phyloP scores from a whole-genome alignment of 2,329 filamentous ascomycete species.

The Trichoderma guizhouense region DNA sequence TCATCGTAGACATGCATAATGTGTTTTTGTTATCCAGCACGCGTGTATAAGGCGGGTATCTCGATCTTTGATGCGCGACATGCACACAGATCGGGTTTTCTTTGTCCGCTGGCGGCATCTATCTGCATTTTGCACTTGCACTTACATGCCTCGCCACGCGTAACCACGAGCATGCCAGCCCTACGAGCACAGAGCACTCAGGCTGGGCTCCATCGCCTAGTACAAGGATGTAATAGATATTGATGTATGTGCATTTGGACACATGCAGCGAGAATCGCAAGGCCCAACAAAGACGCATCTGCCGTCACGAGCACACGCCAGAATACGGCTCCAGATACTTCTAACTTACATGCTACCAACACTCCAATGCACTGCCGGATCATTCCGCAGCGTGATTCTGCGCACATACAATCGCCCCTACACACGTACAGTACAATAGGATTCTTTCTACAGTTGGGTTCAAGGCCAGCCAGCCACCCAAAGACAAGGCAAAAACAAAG shows the following conservation, averaged over 20 bases:
- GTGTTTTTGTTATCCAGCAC: not conserved
- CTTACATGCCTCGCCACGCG: not conserved
- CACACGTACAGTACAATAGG: not conserved
- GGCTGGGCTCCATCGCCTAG: not conserved
- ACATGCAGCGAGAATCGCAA: not conserved
- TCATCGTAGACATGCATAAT: slow-evolving; percentile 11
- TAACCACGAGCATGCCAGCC: slow-evolving; percentile 7
- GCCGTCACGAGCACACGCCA: slow-evolving; percentile 3
- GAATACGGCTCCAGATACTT: not conserved
- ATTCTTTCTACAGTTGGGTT: not conserved
- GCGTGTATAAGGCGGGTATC: slow-evolving; percentile 1
- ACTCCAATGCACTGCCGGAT: not conserved
- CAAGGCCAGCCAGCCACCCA: not conserved
- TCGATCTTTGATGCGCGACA: not conserved
- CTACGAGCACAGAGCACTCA: not conserved
- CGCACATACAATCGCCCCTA: not conserved
- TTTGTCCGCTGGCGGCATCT: not conserved
- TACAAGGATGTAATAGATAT: not conserved
- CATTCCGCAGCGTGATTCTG: not conserved
- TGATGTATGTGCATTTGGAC: not conserved
- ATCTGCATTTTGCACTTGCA: not conserved
- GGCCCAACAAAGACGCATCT: not conserved
- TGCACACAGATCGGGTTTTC: not conserved
- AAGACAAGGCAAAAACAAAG: not conserved
- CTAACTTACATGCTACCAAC: not conserved